phyloP scores from a whole-genome alignment of 495 filamentous ascomycete genomes.

The Penicillium ucsense region DNA sequence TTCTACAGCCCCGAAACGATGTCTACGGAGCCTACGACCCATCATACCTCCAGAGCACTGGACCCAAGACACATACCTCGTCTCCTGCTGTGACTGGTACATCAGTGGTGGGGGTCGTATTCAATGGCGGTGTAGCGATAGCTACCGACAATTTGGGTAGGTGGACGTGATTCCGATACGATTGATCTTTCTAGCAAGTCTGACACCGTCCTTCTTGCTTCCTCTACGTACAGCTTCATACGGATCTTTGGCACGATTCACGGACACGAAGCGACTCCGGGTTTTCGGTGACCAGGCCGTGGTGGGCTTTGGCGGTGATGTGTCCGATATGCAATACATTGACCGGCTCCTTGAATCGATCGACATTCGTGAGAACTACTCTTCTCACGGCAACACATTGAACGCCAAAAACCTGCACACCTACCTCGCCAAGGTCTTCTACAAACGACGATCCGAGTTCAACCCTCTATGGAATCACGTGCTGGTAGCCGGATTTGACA shows the following conservation, averaged over 20 bases:
- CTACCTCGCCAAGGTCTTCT: conserved; percentile 89
- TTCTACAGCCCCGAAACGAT: conserved; percentile 76
- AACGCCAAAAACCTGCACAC: conserved; percentile 92
- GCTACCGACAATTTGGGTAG: conserved; percentile 93
- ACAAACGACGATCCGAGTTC: conserved; percentile 87
- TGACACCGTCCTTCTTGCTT: background rate
- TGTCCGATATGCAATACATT: conserved; percentile 97
- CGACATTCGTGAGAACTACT: conserved; percentile 82
- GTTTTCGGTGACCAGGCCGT: conserved; percentile 64
- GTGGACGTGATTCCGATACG: background rate
- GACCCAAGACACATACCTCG: conserved; percentile 78
- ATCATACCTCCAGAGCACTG: conserved; percentile 64
- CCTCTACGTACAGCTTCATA: conserved; percentile 63
- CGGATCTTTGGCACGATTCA: conserved; percentile 93
- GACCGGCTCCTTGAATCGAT: conserved; percentile 81
- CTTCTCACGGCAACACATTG: conserved; percentile 47
- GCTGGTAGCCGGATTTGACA: conserved; percentile 81
- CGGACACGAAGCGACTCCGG: conserved; percentile 82
- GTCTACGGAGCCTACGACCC: conserved; percentile 86
- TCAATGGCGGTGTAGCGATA: conserved; percentile 90
- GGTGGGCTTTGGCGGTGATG: conserved; percentile 85
- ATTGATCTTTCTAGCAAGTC: background rate
- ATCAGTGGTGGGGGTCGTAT: conserved; percentile 88
- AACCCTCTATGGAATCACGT: conserved; percentile 96
- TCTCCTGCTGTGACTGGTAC: conserved; percentile 91